Conservation (phyloP, 208 protist species). For the Leptomonas pyrrhocoris region DNA sequence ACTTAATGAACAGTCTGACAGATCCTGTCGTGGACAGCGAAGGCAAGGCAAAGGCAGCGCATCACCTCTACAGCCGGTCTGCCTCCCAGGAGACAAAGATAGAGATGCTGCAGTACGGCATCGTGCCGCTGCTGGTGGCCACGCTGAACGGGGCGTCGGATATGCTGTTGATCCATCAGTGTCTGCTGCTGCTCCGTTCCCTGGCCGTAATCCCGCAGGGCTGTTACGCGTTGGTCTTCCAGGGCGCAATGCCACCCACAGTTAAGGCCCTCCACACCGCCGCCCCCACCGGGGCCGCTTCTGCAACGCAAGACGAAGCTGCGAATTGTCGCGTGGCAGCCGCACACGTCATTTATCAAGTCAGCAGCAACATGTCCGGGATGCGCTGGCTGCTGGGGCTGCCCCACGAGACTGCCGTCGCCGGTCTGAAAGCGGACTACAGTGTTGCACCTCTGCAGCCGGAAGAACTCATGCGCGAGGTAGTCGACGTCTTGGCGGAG, state of each 20-base stretch:
- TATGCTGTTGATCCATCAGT: constrained; percentile 60
- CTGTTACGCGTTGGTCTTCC: constrained; percentile 60
- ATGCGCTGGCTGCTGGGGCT: constrained; percentile 70
- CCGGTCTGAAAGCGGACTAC: constrained; percentile 14
- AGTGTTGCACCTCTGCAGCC: constrained; percentile 10
- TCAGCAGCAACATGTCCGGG: constrained; percentile 64
- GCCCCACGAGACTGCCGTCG: constrained; percentile 29
- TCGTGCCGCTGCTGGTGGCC: constrained; percentile 57
- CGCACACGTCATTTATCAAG: constrained; percentile 52
- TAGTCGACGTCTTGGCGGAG: constrained; percentile 25
- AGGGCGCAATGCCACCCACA: constrained; percentile 54
- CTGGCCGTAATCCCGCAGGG: constrained; percentile 79
- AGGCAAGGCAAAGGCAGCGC: constrained; percentile 59
- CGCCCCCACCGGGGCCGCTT: constrained; percentile 2
- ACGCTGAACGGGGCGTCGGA: constrained; percentile 34
- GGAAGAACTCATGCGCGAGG: constrained; percentile 13
- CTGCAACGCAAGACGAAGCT: constrained; percentile 37
- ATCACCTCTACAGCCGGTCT: constrained; percentile 73
- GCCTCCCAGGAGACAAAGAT: constrained; percentile 82
- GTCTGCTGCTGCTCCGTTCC: constrained; percentile 73
- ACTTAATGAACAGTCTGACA: constrained; percentile 58
- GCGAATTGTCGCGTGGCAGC: constrained; percentile 33
- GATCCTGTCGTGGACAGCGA: constrained; percentile 47
- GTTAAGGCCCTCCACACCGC: constrained; percentile 28
- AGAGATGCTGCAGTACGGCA: constrained; percentile 53